Evolutionary conservation across 2,329 filamentous ascomycete genomes (phyloP).

Genomic region (Dothiorella sarmentorum): DNA sequence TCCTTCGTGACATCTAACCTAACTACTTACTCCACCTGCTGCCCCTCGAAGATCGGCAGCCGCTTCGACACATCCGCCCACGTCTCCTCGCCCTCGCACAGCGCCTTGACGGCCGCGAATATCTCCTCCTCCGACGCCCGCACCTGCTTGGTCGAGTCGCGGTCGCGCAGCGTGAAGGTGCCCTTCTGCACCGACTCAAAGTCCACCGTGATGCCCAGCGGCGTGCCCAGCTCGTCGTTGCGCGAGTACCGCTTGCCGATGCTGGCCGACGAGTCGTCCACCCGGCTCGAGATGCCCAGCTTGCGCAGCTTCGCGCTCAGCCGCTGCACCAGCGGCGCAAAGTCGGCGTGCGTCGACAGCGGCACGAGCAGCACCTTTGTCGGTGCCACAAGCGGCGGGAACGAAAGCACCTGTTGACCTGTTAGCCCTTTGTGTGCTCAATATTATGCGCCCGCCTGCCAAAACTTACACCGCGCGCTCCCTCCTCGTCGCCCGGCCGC

Average conservation of each 20-base stretch:
- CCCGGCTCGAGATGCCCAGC: conserved; percentile 73
- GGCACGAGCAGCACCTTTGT: conserved; percentile 93
- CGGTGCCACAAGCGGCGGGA: conserved; percentile 76
- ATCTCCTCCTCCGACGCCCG: conserved; percentile 79
- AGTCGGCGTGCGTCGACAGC: conserved; percentile 74
- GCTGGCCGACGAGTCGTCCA: conserved; percentile 85
- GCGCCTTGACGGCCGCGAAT: conserved; percentile 64
- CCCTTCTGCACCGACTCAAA: conserved; percentile 91
- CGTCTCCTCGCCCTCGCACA: conserved; percentile 60
- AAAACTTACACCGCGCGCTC: conserved; percentile 71
- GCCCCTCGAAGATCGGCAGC: conserved; percentile 79
- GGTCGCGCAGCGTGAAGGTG: conserved; percentile 82
- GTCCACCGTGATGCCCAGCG: conserved; percentile 89
- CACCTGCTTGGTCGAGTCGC: conserved; percentile 88
- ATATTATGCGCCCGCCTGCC: not conserved
- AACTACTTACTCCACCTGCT: conserved; percentile 52
- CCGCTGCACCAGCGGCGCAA: conserved; percentile 71
- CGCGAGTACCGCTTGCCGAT: conserved; percentile 88
- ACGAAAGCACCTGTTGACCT: conserved; percentile 60
- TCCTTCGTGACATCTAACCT: conserved; percentile 4
- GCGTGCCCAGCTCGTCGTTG: conserved; percentile 94
- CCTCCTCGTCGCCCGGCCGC: conserved; percentile 68
- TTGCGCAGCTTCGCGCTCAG: conserved; percentile 74
- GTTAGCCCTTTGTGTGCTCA: conserved; percentile 2
- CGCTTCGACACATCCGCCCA: conserved; percentile 71